These are phyloP conservation scores for Noccaea caerulescens DNA, from an alignment of 345 rosid species.

Conservation along the genomic window DNA sequence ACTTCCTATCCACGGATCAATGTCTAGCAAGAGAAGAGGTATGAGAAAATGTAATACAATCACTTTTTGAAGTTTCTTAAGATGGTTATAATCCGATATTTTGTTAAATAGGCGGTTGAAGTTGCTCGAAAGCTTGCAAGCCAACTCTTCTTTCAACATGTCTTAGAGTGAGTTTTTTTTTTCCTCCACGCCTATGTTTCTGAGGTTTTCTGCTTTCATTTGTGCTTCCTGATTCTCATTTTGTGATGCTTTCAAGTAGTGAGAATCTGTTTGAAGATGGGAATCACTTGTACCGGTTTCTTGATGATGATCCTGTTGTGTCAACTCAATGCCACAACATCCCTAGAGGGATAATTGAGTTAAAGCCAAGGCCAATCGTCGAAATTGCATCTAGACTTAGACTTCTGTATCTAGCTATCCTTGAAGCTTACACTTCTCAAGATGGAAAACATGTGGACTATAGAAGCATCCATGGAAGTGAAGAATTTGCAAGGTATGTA, in stretches of 20 bases:
- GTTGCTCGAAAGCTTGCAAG: conserved; percentile 80
- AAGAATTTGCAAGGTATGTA: conserved; percentile 84
- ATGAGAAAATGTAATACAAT: conserved; percentile 28
- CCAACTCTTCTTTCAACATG: conserved; percentile 72
- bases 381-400: conserved; percentile 79
- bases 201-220: neutral
- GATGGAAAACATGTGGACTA: conserved; percentile 90
- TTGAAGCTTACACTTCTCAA: conserved; percentile 73
- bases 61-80: neutral
- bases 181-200: conserved; percentile 12
- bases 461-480: conserved; percentile 89
- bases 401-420: conserved; percentile 62
- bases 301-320: conserved; percentile 72
- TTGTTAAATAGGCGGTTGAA: conserved; percentile 65
- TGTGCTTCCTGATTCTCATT: conserved; percentile 15
- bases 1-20: conserved; percentile 73
- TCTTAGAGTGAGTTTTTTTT: conserved; percentile 64
- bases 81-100: neutral
- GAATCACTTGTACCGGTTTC: conserved; percentile 75
- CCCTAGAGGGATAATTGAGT: conserved; percentile 75
- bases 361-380: conserved; percentile 66
- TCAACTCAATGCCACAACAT: conserved; percentile 83
- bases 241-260: conserved; percentile 47
- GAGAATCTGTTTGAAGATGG: conserved; percentile 90
- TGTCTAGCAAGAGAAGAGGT: conserved; percentile 77